A percentile compares a stretch with the other conserved stretches of the same genome.
phyloP scores from a whole-genome alignment of 768 basidiomycete species.

The Terana coerulea region DNA sequence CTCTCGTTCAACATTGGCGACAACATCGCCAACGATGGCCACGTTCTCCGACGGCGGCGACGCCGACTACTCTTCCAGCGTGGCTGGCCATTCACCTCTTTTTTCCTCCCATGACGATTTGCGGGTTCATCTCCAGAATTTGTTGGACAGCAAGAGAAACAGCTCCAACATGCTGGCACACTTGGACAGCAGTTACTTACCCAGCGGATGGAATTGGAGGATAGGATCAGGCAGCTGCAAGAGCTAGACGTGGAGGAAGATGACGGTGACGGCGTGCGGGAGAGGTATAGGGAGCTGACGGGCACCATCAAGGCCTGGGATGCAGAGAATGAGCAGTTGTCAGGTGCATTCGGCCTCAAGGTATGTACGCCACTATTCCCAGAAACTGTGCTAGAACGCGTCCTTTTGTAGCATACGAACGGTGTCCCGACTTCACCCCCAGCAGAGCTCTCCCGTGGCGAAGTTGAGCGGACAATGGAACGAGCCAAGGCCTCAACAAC shows the following conservation, averaged over 20 bases:
- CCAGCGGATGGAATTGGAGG: slow-evolving; percentile 92
- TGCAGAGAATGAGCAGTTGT: slow-evolving; percentile 71
- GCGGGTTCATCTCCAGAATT: slow-evolving; percentile 40
- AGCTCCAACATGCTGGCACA: slow-evolving; percentile 86
- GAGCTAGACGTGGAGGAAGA: slow-evolving; percentile 59
- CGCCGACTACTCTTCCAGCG: slow-evolving; percentile 14
- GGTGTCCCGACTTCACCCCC: slow-evolving; percentile 35
- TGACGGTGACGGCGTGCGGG: slow-evolving; percentile 62
- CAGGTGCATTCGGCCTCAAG: slow-evolving; percentile 61
- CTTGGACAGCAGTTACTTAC: slow-evolving; percentile 91
- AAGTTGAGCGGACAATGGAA: slow-evolving; percentile 39
- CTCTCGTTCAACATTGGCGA: slow-evolving; percentile 16
- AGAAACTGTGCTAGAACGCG: not conserved
- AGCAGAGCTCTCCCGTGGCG: slow-evolving; percentile 54
- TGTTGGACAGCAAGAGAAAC: slow-evolving; percentile 90
- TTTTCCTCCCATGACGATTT: slow-evolving; percentile 25
- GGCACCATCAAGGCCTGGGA: slow-evolving; percentile 78
- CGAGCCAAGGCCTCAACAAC: slow-evolving; percentile 53
- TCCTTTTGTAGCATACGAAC: slow-evolving; percentile 28
- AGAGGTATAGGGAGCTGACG: slow-evolving; percentile 72
- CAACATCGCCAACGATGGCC: slow-evolving; percentile 23
- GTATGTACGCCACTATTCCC: slow-evolving; percentile 35
- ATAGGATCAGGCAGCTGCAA: slow-evolving; percentile 78
- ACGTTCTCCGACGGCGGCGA: slow-evolving; percentile 31
- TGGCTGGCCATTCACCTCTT: slow-evolving; percentile 12